Evolutionary conservation across 257 asterid genomes (phyloP).

Genomic region (Solanum clarkiae): DNA sequence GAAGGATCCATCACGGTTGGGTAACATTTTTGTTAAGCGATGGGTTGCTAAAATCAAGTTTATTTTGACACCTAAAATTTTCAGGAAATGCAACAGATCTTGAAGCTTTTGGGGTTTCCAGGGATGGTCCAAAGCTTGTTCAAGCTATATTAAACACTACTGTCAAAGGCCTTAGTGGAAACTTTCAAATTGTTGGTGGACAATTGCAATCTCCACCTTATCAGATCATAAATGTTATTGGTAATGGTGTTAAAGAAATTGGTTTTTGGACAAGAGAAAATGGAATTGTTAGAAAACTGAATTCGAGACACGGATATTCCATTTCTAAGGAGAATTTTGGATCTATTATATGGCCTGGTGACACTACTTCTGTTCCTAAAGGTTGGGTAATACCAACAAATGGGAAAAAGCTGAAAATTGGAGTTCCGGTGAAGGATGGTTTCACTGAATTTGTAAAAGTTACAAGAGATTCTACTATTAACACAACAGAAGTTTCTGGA

Average conservation of each 20-base stretch:
- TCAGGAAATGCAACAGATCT: slow-evolving; percentile 22
- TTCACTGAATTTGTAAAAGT: slow-evolving; percentile 27
- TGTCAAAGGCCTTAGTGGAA: slow-evolving; percentile 15
- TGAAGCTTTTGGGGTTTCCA: slow-evolving; percentile 27
- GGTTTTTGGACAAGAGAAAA: slow-evolving; percentile 17
- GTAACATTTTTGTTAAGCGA: background rate
- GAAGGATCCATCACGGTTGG: background rate
- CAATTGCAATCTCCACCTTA: slow-evolving; percentile 13
- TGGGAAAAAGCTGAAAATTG: slow-evolving; percentile 28
- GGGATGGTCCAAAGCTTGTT: slow-evolving; percentile 18
- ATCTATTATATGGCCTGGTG: slow-evolving; percentile 46
- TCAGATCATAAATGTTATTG: slow-evolving; percentile 10
- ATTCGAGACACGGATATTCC: background rate
- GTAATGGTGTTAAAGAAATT: background rate
- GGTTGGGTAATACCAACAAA: slow-evolving; percentile 50
- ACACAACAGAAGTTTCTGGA: slow-evolving; percentile 19
- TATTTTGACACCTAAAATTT: background rate
- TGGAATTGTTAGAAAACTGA: slow-evolving; percentile 8
- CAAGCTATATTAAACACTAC: slow-evolving; percentile 4
- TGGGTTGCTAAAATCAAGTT: background rate
- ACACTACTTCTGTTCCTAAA: slow-evolving; percentile 14
- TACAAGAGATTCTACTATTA: slow-evolving; percentile 7
- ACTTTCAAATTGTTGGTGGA: slow-evolving; percentile 1
- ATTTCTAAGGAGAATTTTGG: slow-evolving; percentile 16
- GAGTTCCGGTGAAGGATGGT: slow-evolving; percentile 29